Evolutionary conservation across 768 basidiomycete species (phyloP), one percentile per base, ranked within the genome.

Genomic region (Psilocybe tampanensis): DNA sequence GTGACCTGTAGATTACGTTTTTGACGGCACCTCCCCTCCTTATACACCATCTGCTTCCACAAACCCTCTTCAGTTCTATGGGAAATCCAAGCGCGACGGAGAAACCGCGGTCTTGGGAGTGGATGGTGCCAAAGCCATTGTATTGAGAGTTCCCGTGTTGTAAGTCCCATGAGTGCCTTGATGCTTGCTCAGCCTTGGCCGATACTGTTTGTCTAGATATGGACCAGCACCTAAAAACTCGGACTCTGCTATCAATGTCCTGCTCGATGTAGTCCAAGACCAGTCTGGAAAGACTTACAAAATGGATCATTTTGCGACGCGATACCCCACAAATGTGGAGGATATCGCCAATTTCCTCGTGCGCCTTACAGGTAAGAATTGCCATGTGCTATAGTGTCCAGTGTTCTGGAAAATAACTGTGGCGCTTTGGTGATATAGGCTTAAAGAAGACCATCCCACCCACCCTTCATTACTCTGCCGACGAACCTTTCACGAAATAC

Each of bases 1-100:
- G n/a, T n/a, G n/a, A n/a, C n/a, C n/a, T n/a, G n/a, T 62, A 89
- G 95, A 99, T 72, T 98, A 98, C 73, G 94, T 99, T 15, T 98
- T 98, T 67, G 93, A 95, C 60, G 96, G 96, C 1, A 87, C 82
- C n/a, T 86, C 88, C 1, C 93, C 96, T 2, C 94, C 95, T 0
- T 99, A 99, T 75, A 79, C 82, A 6, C 89, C 93, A 0, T 78
- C 79, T 7, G 85, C 88, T 13, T 66, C 71, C 29, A 84, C 92
- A 12, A 92, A 94, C 66, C 96, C 96, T 0, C 73, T 98, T 33
- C 91, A 99, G 53, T 75, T 90, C 15, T 99, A 99, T 67, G 96
- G 94, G 1, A 73, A 80, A 63, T 89, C 90, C 2, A 99, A 99
- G 71, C 80, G 87, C 33, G 90, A 88, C 21, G 96, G 94, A 1